phyloP scores from a whole-genome alignment of 1,284 basidiomycete species.

The Trametes polyzona region DNA sequence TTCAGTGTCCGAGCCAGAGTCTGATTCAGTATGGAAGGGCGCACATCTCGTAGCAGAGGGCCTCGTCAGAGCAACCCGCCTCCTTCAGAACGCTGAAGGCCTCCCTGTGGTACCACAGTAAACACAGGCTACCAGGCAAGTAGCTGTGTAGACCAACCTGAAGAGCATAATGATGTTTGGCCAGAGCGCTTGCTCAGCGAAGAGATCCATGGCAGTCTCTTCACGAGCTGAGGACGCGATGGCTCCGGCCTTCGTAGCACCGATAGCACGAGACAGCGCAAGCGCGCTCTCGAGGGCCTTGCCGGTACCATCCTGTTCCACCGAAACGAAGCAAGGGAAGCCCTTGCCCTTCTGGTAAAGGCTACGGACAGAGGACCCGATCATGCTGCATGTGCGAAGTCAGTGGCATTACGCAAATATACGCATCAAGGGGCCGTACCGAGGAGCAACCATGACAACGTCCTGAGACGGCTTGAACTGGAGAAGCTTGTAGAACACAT shows the following conservation, averaged over 20 bases:
- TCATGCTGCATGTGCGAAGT: slow-evolving; percentile 48
- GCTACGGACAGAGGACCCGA: slow-evolving; percentile 65
- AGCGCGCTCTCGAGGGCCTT: slow-evolving; percentile 51
- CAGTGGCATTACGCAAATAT: background rate
- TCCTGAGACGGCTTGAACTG: slow-evolving; percentile 58
- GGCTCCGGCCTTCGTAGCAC: slow-evolving; percentile 67
- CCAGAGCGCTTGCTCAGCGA: slow-evolving; percentile 71
- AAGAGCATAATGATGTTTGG: slow-evolving; percentile 70
- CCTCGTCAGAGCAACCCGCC: slow-evolving; percentile 69
- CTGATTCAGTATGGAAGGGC: slow-evolving; percentile 17
- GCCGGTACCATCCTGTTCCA: slow-evolving; percentile 63
- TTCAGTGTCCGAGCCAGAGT: background rate
- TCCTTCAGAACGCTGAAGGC: slow-evolving; percentile 66
- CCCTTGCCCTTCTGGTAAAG: slow-evolving; percentile 63
- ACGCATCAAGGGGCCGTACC: slow-evolving; percentile 39
- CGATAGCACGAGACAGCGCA: slow-evolving; percentile 59
- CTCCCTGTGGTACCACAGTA: slow-evolving; percentile 44
- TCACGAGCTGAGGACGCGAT: slow-evolving; percentile 67
- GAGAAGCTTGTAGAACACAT: slow-evolving; percentile 64
- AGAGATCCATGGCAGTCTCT: slow-evolving; percentile 68
- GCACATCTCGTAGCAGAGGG: slow-evolving; percentile 68
- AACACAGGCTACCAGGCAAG: no score
- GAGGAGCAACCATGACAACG: slow-evolving; percentile 69
- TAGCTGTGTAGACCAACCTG: slow-evolving; percentile 38
- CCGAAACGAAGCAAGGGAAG: slow-evolving; percentile 69